phyloP scores from a whole-genome alignment of 352 stramenopile genomes.

The Phytophthora crassamura region DNA sequence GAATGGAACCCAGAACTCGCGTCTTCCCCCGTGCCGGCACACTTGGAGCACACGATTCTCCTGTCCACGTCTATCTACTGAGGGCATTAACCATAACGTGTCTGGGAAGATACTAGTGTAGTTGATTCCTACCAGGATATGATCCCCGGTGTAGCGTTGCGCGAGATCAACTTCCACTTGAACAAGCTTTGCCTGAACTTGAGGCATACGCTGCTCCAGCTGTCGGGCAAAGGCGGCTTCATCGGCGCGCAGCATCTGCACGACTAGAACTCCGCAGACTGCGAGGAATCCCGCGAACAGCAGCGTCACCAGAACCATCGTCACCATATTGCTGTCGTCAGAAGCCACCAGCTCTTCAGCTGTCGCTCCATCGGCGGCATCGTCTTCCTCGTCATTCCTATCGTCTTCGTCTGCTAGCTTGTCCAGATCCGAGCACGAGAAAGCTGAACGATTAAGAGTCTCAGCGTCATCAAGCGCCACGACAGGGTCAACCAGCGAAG shows the following conservation, averaged over 20 bases:
- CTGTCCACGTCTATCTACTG: conserved; percentile 22
- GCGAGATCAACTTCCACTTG: conserved; percentile 40
- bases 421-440: conserved; percentile 9
- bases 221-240: conserved; percentile 13
- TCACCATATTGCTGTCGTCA: not conserved
- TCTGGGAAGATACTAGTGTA: not conserved
- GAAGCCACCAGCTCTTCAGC: not conserved
- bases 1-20: conserved; percentile 42
- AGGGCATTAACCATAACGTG: not conserved
- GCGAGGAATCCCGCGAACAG: conserved; percentile 5
- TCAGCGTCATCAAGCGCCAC: not conserved
- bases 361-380: not conserved
- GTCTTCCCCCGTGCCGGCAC: conserved; percentile 46
- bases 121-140: not conserved
- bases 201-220: conserved; percentile 24
- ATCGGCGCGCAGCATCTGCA: conserved; percentile 7
- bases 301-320: conserved; percentile 8
- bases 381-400: not conserved
- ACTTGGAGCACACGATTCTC: conserved; percentile 49
- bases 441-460: conserved; percentile 3
- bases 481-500: not conserved
- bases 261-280: conserved; percentile 11
- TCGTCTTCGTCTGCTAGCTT: not conserved
- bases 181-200: conserved; percentile 45
- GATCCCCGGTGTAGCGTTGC: conserved; percentile 47